Base-by-base conservation (phyloP, 345 rosid species). In the Rhodamnia rubescens region DNA sequence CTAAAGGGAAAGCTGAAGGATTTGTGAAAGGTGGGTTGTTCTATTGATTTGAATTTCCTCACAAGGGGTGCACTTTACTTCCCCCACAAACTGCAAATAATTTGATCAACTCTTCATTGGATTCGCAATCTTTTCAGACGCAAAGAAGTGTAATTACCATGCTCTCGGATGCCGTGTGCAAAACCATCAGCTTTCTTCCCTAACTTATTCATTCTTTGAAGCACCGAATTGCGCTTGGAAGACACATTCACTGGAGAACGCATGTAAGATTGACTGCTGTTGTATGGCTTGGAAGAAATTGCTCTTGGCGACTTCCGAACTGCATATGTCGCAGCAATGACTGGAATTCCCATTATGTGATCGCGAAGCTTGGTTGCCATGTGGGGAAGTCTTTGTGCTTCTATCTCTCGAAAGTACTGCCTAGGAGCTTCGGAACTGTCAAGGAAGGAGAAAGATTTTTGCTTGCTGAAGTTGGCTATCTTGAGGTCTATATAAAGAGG, bases 101-200 rank as follows among this genome's bases (percentile, higher is more conserved):
- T 69, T 64, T 20, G 22, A 18, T 64, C 22, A 32, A 64, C 78
- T 69, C 78, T 69, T 21, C 78, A 8, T 69, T 18, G 20, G 78
- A 69, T 69, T 69, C 2, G 0, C 78, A 32, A 32, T 69, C 78
- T 69, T 69, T 32, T 69, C 44, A 8, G 24, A 69, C 24, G 20
- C 12, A 21, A 18, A 64, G 21, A 22, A 69, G 78, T 32, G 84
- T 82, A 53, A 57, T 85, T 69, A 85, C 89, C 87, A 27, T 87
- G 89, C 69, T 87, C 89, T 26, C 87, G 51, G 49, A 85, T 36
- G 47, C 89, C 21, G 5, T 56, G 51, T 6, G 89, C 86, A 29
- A 89, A 87, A 20, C 69, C 74, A 82, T 89, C 88, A 5, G 89
- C 89, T 61, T 84, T 87, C 82, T 84, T 87, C 11, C 89, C 86